These are phyloP conservation scores for Megacollybia platyphylla DNA, from an alignment of 1,284 basidiomycete genomes.

Conservation along the genomic window DNA sequence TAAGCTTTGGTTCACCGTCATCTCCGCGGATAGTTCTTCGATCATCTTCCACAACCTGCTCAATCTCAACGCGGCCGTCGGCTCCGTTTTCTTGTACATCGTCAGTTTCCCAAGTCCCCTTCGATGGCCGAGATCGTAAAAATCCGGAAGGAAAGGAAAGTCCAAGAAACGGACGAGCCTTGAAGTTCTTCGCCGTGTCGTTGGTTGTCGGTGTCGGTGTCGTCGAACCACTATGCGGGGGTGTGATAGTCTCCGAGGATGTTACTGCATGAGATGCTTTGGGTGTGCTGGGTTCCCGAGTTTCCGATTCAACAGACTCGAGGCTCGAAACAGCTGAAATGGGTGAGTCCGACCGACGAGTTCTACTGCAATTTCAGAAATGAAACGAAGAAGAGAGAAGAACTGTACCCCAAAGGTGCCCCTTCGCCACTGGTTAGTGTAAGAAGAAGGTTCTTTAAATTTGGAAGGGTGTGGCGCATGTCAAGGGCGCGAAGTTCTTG, in stretches of 20 bases:
- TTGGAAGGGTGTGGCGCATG: constrained; percentile 91
- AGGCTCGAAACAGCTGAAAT: constrained; percentile 9
- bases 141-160: constrained; percentile 54
- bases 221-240: constrained; percentile 35
- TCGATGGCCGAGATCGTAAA: constrained; percentile 31
- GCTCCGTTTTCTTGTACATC: neutral
- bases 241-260: constrained; percentile 21
- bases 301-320: constrained; percentile 13
- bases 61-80: constrained; percentile 7
- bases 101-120: neutral
- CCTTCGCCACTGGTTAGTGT: constrained; percentile 67
- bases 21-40: constrained; percentile 44
- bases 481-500: constrained; percentile 81
- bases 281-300: constrained; percentile 21
- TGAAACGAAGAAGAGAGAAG: neutral
- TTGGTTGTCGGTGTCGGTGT: constrained; percentile 44
- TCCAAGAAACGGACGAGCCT: constrained; percentile 30
- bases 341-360: constrained; percentile 5
- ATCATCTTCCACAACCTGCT: constrained; percentile 34
- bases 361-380: constrained; percentile 2
- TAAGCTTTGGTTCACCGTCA: constrained; percentile 3
- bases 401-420: constrained; percentile 19
- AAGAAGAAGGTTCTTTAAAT: constrained; percentile 87
- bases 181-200: constrained; percentile 18
- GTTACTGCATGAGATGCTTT: constrained; percentile 19